phyloP scores from a whole-genome alignment of 176 grass and related monocot species.

The Ampelocalamus luodianensis region DNA sequence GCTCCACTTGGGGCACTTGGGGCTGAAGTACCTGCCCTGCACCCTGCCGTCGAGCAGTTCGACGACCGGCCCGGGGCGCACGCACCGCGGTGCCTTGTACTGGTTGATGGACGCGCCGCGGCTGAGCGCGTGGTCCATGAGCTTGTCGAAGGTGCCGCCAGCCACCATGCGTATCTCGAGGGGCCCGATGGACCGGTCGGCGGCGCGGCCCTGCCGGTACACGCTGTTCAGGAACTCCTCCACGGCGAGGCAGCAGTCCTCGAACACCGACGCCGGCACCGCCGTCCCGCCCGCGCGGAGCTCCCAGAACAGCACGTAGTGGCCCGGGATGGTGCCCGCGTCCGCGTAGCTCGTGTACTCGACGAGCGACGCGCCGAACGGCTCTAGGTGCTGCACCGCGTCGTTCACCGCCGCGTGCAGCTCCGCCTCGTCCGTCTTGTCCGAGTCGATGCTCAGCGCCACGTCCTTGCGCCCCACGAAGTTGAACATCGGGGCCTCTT shows the following conservation, averaged over 20 bases:
- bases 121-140: slow-evolving; percentile 70
- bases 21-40: slow-evolving; percentile 48
- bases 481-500: slow-evolving; percentile 56
- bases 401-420: slow-evolving; percentile 66
- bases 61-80: slow-evolving; percentile 50
- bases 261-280: slow-evolving; percentile 52
- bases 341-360: slow-evolving; percentile 86
- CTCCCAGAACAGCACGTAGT: slow-evolving; percentile 89
- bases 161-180: slow-evolving; percentile 72
- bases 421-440: slow-evolving; percentile 82
- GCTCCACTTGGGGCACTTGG: slow-evolving; percentile 59
- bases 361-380: slow-evolving; percentile 53
- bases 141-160: slow-evolving; percentile 60
- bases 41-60: slow-evolving; percentile 55
- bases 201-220: slow-evolving; percentile 63
- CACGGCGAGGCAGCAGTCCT: slow-evolving; percentile 69
- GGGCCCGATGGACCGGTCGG: slow-evolving; percentile 57
- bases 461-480: slow-evolving; percentile 75
- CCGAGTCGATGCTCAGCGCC: slow-evolving; percentile 65
- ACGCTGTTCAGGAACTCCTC: slow-evolving; percentile 66
- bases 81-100: slow-evolving; percentile 82
- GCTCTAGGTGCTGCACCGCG: slow-evolving; percentile 48
- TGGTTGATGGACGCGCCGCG: slow-evolving; percentile 71
- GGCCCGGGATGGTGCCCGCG: slow-evolving; percentile 46
- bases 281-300: slow-evolving; percentile 33